Percentiles rank a stretch among this genome's conserved stretches.
Evolutionary conservation across 768 basidiomycete genomes (phyloP).

Genomic region (Lactifluus echinatus): DNA sequence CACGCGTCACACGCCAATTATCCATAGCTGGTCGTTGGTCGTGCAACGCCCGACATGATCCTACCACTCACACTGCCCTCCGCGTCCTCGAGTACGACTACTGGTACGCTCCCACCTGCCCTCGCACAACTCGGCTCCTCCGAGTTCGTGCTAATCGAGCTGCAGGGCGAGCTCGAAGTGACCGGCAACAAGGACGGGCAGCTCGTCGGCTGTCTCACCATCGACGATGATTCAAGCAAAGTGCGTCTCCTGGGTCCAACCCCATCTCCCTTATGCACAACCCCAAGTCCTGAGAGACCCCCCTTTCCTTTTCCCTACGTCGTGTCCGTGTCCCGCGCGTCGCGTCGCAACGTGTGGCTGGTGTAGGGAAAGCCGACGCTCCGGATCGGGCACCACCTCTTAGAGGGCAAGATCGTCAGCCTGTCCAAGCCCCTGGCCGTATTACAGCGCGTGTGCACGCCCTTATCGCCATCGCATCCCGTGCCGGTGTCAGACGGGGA

Average conservation of each 20-base stretch:
- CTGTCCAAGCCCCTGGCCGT: constrained; percentile 80
- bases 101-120: constrained; percentile 41
- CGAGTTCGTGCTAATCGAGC: constrained; percentile 76
- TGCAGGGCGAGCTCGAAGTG: constrained; percentile 77
- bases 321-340: neutral
- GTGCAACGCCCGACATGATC: constrained; percentile 41
- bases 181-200: constrained; percentile 61
- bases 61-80: constrained; percentile 45
- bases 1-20: neutral
- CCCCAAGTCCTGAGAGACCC: too few relatives aligned
- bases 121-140: constrained; percentile 69
- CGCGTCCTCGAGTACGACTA: constrained; percentile 26
- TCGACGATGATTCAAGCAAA: constrained; percentile 41
- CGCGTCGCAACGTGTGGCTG: too few relatives aligned
- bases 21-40: too few relatives aligned
- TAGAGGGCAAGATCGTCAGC: constrained; percentile 75
- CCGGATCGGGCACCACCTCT: constrained; percentile 77
- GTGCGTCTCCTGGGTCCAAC: too few relatives aligned
- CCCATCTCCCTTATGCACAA: neutral
- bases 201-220: constrained; percentile 66
- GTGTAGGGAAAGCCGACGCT: constrained; percentile 74
- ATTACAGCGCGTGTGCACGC: constrained; percentile 38
- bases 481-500: neutral
- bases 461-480: neutral
- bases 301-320: neutral